phyloP scores from a whole-genome alignment of 2,329 filamentous ascomycete genomes.

The Monilinia polystroma region DNA sequence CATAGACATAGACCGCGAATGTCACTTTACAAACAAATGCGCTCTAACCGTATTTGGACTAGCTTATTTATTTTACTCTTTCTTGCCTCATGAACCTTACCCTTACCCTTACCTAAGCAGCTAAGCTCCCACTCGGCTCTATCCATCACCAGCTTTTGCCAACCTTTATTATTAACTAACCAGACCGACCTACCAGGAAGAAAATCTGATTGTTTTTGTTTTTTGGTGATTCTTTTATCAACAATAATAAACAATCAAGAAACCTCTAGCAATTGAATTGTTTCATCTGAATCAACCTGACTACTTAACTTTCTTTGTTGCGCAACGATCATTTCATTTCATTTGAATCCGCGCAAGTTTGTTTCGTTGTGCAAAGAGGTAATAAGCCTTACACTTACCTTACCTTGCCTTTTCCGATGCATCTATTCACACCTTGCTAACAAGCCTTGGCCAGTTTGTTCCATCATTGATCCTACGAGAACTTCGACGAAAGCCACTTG shows the following conservation, averaged over 20 bases:
- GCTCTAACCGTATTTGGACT: background rate
- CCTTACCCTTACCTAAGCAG: background rate
- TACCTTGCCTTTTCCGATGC: background rate
- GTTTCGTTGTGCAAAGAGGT: background rate
- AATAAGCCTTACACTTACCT: background rate
- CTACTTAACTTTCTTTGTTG: constrained; percentile 12
- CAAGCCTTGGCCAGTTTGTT: background rate
- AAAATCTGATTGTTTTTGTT: background rate
- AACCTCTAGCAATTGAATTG: background rate
- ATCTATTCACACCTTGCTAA: background rate
- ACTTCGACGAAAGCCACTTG: background rate
- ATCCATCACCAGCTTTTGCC: background rate
- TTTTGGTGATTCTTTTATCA: background rate
- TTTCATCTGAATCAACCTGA: background rate
- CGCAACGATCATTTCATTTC: constrained; percentile 1
- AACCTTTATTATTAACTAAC: background rate
- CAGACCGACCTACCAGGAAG: background rate
- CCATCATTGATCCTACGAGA: background rate
- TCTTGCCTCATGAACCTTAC: background rate
- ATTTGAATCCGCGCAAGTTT: constrained; percentile 11
- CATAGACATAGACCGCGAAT: constrained; percentile 5
- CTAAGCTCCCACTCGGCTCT: background rate
- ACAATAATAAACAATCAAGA: background rate
- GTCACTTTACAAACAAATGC: background rate
- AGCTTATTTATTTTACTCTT: constrained; percentile 10